phyloP scores from a whole-genome alignment of 495 filamentous ascomycete species.

The Trichoderma erinaceum region DNA sequence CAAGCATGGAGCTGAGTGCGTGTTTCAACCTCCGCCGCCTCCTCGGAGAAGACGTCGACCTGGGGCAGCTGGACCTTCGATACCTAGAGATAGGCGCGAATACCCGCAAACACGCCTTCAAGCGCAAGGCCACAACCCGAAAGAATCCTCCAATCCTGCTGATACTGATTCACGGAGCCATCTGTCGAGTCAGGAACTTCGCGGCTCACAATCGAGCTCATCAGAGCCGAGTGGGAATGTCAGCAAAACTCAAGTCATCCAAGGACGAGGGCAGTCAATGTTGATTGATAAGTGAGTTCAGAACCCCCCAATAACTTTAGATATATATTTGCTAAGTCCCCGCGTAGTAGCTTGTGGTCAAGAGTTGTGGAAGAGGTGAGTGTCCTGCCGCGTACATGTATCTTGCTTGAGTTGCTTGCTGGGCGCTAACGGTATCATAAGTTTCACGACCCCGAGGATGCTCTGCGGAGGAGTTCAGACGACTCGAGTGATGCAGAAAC shows the following conservation, averaged over 20 bases:
- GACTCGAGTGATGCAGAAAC: conserved; percentile 23
- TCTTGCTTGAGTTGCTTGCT: background rate
- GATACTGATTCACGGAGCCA: background rate
- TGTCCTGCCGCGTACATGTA: background rate
- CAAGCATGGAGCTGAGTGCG: conserved; percentile 27
- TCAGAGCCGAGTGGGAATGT: background rate
- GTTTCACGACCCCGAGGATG: background rate
- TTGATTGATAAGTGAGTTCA: background rate
- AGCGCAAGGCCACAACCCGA: background rate
- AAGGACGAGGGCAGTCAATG: background rate
- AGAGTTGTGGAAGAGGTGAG: background rate
- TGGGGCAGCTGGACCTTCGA: background rate
- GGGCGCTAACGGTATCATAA: background rate
- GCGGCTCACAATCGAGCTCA: background rate
- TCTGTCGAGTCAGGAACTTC: background rate
- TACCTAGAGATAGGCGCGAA: background rate
- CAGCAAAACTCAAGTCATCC: background rate
- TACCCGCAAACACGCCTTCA: background rate
- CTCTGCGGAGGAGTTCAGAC: conserved; percentile 11
- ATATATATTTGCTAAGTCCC: background rate
- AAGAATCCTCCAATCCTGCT: background rate
- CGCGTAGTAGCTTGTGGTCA: background rate
- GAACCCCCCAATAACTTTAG: background rate
- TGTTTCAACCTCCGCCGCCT: conserved; percentile 22
- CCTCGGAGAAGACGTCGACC: conserved; percentile 24